Conservation (phyloP, 495 filamentous ascomycete species). For the Platismatia glauca region DNA sequence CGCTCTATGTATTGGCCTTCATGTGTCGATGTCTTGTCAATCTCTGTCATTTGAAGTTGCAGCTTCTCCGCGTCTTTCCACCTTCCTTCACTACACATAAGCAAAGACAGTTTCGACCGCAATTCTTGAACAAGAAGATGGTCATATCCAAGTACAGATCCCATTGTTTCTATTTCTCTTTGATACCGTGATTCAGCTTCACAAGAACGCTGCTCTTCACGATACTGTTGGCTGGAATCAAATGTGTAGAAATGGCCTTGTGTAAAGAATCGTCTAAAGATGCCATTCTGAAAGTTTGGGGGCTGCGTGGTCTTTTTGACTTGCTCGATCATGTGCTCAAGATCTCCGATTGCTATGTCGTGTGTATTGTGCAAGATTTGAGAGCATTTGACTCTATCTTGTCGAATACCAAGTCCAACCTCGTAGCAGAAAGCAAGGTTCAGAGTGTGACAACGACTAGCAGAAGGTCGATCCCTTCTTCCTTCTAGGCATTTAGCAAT, state of each 20-base stretch:
- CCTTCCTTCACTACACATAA: slow-evolving; percentile 25
- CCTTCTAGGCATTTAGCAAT: background rate
- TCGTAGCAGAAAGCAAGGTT: background rate
- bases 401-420: background rate
- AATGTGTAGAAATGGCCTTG: background rate
- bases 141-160: background rate
- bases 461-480: background rate
- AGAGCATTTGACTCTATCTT: background rate
- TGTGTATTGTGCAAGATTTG: background rate
- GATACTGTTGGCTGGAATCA: background rate
- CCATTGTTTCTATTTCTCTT: background rate
- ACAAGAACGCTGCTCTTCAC: background rate
- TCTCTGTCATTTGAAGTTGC: too few species aligned
- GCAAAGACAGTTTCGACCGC: background rate
- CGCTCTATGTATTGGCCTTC: too few species aligned
- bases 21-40: too few species aligned
- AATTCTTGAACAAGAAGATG: background rate
- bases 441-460: background rate
- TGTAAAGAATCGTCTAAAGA: background rate
- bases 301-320: background rate
- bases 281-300: background rate
- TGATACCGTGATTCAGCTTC: background rate
- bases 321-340: background rate
- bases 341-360: background rate
- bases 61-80: slow-evolving; percentile 34